Evolutionary conservation across 2,329 filamentous ascomycete genomes (phyloP).

Genomic region (Aspergillus ustus): DNA sequence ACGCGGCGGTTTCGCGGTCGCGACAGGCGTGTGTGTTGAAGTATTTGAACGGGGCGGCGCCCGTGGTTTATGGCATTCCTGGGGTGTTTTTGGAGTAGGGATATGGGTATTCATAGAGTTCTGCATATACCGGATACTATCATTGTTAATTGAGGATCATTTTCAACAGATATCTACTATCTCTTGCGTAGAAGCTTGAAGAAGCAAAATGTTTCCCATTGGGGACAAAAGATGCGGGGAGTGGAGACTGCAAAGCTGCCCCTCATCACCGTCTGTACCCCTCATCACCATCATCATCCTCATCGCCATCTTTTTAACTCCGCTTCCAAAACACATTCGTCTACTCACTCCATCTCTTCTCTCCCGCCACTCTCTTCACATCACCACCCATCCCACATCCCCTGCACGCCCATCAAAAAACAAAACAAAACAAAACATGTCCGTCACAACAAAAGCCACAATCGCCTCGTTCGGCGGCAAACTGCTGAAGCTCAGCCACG

Average conservation of each 20-base stretch:
- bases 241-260: slow-evolving; percentile 12
- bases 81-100: slow-evolving; percentile 67
- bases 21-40: slow-evolving; percentile 80
- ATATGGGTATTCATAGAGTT: slow-evolving; percentile 10
- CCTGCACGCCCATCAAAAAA: slow-evolving; percentile 9
- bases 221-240: slow-evolving; percentile 19
- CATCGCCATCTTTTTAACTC: not conserved
- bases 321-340: not conserved
- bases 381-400: not conserved
- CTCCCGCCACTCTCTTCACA: not conserved
- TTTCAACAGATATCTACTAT: not conserved
- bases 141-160: not conserved
- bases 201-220: slow-evolving; percentile 21
- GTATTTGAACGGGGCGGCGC: slow-evolving; percentile 91
- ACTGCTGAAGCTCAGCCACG: slow-evolving; percentile 90
- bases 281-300: slow-evolving; percentile 2
- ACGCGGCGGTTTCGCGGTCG: slow-evolving; percentile 79
- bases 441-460: slow-evolving; percentile 85
- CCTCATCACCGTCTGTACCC: slow-evolving; percentile 9
- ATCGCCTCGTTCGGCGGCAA: slow-evolving; percentile 93
- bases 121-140: not conserved
- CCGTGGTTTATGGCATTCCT: slow-evolving; percentile 93
- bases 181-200: not conserved
- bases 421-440: too few relatives aligned
- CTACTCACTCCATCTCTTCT: slow-evolving; percentile 3